Conservation (phyloP, 75 land plant genomes). For the Cunninghamia lanceolata region DNA sequence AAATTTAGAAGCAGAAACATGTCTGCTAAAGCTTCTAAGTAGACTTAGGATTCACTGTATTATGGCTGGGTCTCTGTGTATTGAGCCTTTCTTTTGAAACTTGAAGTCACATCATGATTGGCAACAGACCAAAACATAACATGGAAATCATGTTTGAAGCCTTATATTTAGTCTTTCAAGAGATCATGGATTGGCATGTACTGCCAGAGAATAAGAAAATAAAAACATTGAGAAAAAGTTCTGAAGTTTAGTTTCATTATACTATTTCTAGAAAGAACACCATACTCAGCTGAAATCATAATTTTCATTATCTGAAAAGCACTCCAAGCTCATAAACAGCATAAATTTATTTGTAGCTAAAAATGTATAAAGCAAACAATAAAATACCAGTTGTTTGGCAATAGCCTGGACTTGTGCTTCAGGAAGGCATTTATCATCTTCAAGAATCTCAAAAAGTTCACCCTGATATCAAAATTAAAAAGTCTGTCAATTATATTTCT, state of each 20-base stretch:
- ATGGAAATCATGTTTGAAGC: neutral
- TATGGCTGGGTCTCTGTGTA: neutral
- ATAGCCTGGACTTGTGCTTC: slow-evolving; percentile 99
- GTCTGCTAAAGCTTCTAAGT: neutral
- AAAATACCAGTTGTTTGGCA: slow-evolving; percentile 93
- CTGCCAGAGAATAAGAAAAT: neutral
- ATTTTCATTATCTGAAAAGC: neutral
- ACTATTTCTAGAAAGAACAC: neutral
- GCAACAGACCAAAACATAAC: neutral
- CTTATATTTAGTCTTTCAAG: neutral
- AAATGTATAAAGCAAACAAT: slow-evolving; percentile 1
- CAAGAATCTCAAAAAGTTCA: slow-evolving; percentile 97
- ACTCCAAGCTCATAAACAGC: neutral
- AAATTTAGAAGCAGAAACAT: neutral
- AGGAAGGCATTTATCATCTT: slow-evolving; percentile 94
- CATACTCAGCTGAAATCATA: neutral
- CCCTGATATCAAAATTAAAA: slow-evolving; percentile 48
- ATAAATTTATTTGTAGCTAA: neutral
- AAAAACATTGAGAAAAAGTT: neutral
- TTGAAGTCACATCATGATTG: neutral
- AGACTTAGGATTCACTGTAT: neutral
- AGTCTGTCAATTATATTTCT: neutral
- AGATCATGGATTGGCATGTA: neutral
- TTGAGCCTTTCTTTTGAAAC: neutral
- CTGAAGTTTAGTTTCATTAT: neutral